Conservation (phyloP, 2,329 filamentous ascomycete genomes). For the Exophiala sp. region DNA sequence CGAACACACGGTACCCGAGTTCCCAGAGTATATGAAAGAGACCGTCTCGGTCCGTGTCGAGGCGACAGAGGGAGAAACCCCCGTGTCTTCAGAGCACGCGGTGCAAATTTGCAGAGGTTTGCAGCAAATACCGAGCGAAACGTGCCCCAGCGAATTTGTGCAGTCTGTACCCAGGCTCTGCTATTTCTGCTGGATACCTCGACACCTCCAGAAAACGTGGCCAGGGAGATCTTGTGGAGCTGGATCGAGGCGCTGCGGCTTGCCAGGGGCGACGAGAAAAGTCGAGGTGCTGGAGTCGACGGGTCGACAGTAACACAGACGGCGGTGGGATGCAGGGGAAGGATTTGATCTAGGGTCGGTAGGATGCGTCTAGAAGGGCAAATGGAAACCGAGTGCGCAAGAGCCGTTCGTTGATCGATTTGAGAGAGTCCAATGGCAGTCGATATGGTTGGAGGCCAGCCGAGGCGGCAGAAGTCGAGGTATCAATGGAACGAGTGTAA, state of each 20-base stretch:
- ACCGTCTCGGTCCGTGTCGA: too few species aligned
- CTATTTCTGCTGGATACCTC: neutral
- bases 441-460: neutral
- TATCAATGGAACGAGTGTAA: neutral
- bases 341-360: conserved; percentile 11
- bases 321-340: conserved; percentile 12
- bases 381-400: neutral
- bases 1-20: neutral
- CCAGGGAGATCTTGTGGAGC: conserved; percentile 17
- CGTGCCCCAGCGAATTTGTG: too few species aligned
- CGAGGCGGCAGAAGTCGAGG: neutral
- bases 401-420: too few species aligned
- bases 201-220: conserved; percentile 9
- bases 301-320: conserved; percentile 11
- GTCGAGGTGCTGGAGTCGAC: conserved; percentile 4
- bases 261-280: conserved; percentile 10
- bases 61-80: too few species aligned
- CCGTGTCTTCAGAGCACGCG: too few species aligned
- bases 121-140: too few species aligned
- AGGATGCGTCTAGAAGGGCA: conserved; percentile 6
- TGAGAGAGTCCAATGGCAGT: neutral
- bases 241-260: conserved; percentile 13
- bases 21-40: too few species aligned
- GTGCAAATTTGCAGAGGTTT: too few species aligned
- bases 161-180: neutral